These are phyloP conservation scores for Oidium heveae DNA, from an alignment of 2,329 filamentous ascomycete species.

Conservation along the genomic window DNA sequence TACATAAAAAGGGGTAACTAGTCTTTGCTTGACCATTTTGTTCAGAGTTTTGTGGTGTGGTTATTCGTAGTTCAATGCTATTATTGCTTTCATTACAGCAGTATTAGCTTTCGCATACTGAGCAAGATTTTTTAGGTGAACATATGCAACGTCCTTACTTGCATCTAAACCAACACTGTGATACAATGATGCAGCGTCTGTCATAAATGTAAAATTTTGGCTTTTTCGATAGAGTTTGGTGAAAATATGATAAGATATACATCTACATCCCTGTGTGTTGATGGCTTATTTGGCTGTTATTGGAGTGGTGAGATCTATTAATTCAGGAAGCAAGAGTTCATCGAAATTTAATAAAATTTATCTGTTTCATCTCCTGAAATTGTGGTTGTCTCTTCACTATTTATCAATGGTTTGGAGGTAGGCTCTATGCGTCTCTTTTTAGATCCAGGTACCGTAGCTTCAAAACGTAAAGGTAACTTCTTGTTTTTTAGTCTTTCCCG, in stretches of 20 bases:
- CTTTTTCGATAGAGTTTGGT: neutral
- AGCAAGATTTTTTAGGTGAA: neutral
- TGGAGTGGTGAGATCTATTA: too few species aligned
- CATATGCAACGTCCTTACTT: neutral
- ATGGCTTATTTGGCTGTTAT: neutral
- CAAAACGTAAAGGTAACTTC: too few species aligned
- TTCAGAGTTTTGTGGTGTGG: neutral
- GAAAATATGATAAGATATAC: neutral
- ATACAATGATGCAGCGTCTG: neutral
- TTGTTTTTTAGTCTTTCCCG: too few species aligned
- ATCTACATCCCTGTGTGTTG: neutral
- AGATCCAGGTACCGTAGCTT: too few species aligned
- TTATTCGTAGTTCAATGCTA: neutral
- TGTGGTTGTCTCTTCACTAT: too few species aligned
- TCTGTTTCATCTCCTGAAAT: too few species aligned
- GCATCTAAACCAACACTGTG: neutral
- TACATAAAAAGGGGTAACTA: neutral
- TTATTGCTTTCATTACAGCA: neutral
- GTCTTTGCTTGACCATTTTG: neutral
- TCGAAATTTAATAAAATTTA: too few species aligned
- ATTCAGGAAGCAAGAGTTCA: too few species aligned
- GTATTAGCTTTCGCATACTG: neutral
- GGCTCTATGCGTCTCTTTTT: too few species aligned
- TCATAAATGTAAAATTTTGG: neutral
- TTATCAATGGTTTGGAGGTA: too few species aligned